Conservation (phyloP, 2,329 filamentous ascomycete species). For the Cladosporium sp. region DNA sequence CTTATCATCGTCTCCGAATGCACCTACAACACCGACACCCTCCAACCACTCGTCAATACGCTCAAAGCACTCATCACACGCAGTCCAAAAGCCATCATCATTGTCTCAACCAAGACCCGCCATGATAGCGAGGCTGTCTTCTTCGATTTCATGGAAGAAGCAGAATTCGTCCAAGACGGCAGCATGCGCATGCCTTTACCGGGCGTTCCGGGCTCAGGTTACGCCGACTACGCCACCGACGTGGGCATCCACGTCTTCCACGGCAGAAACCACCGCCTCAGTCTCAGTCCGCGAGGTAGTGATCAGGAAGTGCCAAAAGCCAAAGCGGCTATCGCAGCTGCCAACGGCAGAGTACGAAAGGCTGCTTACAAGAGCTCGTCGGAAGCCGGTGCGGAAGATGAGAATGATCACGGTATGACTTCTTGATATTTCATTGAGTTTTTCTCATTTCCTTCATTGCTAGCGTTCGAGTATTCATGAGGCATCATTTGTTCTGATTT, state of each 20-base stretch:
- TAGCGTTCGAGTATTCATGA: not conserved
- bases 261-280: conserved; percentile 28
- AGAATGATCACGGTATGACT: conserved; percentile 3
- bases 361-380: not conserved
- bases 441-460: not conserved
- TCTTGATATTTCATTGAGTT: not conserved
- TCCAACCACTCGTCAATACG: conserved; percentile 59
- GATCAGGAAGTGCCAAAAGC: conserved; percentile 25
- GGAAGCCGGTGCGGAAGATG: not conserved
- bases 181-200: conserved; percentile 28
- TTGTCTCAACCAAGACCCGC: conserved; percentile 63
- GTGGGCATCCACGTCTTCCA: conserved; percentile 33
- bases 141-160: conserved; percentile 54
- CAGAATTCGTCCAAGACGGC: conserved; percentile 28
- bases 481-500: conserved; percentile 8
- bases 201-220: conserved; percentile 31
- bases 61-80: conserved; percentile 45
- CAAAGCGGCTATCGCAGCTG: not conserved
- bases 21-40: conserved; percentile 67
- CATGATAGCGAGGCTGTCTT: conserved; percentile 64
- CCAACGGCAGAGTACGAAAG: not conserved
- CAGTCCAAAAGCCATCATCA: conserved; percentile 49
- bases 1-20: conserved; percentile 66
- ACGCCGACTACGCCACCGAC: conserved; percentile 33
- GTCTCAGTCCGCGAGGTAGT: conserved; percentile 27